Evolutionary conservation across 139 green algal genomes (phyloP), one percentile per base, ranked within the genome.

Genomic region (Tetraselmis chui): DNA sequence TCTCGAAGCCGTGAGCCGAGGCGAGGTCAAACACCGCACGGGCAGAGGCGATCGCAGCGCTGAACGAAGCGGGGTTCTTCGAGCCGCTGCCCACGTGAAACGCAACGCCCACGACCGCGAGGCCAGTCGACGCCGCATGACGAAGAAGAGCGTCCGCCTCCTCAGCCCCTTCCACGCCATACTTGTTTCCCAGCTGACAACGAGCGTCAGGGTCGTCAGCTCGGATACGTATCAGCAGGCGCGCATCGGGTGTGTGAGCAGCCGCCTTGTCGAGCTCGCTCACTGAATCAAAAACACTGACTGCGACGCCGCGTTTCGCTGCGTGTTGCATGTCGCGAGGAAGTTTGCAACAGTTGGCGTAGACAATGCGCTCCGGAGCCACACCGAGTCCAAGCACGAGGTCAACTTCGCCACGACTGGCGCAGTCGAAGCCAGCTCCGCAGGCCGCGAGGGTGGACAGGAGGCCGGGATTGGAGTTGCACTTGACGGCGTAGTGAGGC

Each of bases 71-170:
- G 2, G 94, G 89, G 89, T 98, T 94, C 77, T 91, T 91, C 79
- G 91, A 92, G 25, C 93, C 96, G 45, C 85, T 94, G 83, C 96
- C 96, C 1, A 99, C 96, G 87, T 99, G 96, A 92, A 99, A 99
- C 28, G 89, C 93, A 0, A 99, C 92, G 74, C 96, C 96, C 28
- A 92, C 91, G 23, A 99, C 90, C 1, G 89, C 28, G 30, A 98
- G 82, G 29, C 87, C 87, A 32, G 95, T 87, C 27, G 75, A 27
- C 79, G 88, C 81, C 5, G 92, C 92, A 11, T 82, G 85, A 24
- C 30, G 32, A 32, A 97, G 85, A 79, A 97, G 84, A 22, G 58
- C 29, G 2, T 87, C 59, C 2, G 82, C 45, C 11, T 67, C 87
- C 76, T 97, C 93, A 28, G 83, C 67, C 23, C 88, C 29, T 84